Conservation (phyloP, 495 filamentous ascomycete genomes). For the Pyronema omphalodes region DNA sequence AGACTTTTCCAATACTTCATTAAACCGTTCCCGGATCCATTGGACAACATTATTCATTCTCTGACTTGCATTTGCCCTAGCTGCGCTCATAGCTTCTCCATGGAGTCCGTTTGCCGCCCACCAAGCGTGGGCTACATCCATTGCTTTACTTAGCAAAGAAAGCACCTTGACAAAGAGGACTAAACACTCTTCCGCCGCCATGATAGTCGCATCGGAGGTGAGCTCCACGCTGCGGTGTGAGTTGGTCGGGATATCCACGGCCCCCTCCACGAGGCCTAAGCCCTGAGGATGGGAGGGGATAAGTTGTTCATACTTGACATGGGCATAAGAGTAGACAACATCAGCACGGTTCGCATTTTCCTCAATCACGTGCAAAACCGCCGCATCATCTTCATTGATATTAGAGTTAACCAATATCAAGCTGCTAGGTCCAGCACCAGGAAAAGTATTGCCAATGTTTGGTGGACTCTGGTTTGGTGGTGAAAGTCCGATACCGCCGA, state of each 20-base stretch:
- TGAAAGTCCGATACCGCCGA: constrained; percentile 35
- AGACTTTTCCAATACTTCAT: constrained; percentile 88
- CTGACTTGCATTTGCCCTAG: constrained; percentile 34
- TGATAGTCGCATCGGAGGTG: constrained; percentile 68
- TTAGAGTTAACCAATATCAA: constrained; percentile 20
- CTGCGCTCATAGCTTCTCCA: constrained; percentile 9
- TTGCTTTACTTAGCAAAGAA: constrained; percentile 73
- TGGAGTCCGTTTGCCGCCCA: constrained; percentile 37
- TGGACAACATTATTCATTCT: constrained; percentile 87
- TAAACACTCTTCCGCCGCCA: constrained; percentile 80
- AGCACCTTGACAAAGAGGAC: constrained; percentile 92
- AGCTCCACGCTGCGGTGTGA: constrained; percentile 30
- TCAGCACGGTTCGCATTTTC: constrained; percentile 82
- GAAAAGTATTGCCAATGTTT: constrained; percentile 15
- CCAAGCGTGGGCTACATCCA: constrained; percentile 89
- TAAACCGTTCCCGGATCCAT: constrained; percentile 86
- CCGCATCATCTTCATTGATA: constrained; percentile 53
- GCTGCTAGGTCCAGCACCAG: constrained; percentile 29
- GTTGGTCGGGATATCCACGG: constrained; percentile 8
- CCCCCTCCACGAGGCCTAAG: constrained; percentile 16
- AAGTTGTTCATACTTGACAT: constrained; percentile 95
- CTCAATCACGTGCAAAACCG: constrained; percentile 62
- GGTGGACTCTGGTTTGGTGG: constrained; percentile 20
- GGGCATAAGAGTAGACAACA: constrained; percentile 89
- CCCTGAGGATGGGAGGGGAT: constrained; percentile 40